Evolutionary conservation across 192 early-diverging fungal species (phyloP), one percentile per base, ranked within the genome.

Genomic region (Jimgerdemannia lactiflua): DNA sequence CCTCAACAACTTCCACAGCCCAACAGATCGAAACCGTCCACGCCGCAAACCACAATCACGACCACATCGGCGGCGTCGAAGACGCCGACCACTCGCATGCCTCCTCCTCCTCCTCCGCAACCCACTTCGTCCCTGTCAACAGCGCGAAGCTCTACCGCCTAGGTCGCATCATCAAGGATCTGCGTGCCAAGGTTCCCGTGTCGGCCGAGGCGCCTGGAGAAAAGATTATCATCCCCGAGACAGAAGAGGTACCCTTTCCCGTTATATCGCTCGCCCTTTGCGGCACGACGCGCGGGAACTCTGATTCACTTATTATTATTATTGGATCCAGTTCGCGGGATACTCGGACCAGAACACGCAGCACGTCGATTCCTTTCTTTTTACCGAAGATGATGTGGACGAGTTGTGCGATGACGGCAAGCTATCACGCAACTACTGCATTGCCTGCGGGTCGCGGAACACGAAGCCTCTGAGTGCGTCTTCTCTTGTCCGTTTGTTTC

Each of bases 281-380:
- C 49, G 11, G 49, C 49, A 4, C 49, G 49, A n/a, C n/a, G n/a
- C n/a, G n/a, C n/a, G 10, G 14, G 29, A 49, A 11, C 3, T 3
- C 29, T 29, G 17, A 73, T 65, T 29, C 3, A 65, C 3, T n/a
- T 1, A 29, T 29, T 7, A 42, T 4, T 73, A 3, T 39, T 43
- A 9, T 40, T 40, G n/a, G 54, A 17, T 4, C 20, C 78, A 90
- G 86, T 87, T 88, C 68, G 73, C 77, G 42, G 88, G 80, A 20
- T 87, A 80, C 54, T 86, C 76, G 64, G 76, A 80, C 54, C 73
- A 85, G 64, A 89, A 87, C 41, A 88, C 88, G 0, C 79, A 89
- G 11, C 88, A 90, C 77, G 89, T 90, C 0, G 89, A 90, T 59
- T 78, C 80, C 4, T 90, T 90, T 71, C 71, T 90, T 18, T 90